Percentiles rank a stretch among this genome's conserved stretches.
phyloP scores from a whole-genome alignment of 2,329 filamentous ascomycete genomes.

The Botrytis elliptica region DNA sequence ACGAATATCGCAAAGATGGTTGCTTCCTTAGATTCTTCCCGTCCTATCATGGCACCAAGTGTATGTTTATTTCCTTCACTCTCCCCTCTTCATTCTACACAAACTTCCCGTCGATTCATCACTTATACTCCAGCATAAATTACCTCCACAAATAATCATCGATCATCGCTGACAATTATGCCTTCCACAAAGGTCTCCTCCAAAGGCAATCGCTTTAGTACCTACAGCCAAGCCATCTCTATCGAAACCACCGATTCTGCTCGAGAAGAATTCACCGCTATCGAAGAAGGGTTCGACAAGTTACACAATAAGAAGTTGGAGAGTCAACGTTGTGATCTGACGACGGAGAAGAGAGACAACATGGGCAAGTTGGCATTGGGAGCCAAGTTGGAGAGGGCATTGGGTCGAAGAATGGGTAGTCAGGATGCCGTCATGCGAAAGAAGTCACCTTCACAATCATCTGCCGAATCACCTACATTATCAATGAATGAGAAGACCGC shows the following conservation, averaged over 20 bases:
- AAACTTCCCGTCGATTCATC: slow-evolving; percentile 11
- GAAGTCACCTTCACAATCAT: slow-evolving; percentile 15
- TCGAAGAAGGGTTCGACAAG: slow-evolving; percentile 63
- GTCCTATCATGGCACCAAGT: slow-evolving; percentile 55
- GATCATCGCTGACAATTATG: slow-evolving; percentile 35
- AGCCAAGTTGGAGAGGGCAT: slow-evolving; percentile 70
- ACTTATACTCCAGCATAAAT: background rate
- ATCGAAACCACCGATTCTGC: slow-evolving; percentile 38
- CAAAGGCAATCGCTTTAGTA: slow-evolving; percentile 49
- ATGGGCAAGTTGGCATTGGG: slow-evolving; percentile 69
- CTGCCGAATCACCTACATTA: slow-evolving; percentile 3
- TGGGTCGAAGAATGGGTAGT: slow-evolving; percentile 65
- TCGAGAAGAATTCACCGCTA: slow-evolving; percentile 54
- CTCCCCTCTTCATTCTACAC: slow-evolving; percentile 18
- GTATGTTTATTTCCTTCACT: slow-evolving; percentile 42
- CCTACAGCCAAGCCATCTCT: slow-evolving; percentile 48
- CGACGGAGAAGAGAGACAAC: slow-evolving; percentile 64
- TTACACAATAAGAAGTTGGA: slow-evolving; percentile 68
- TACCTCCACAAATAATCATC: background rate
- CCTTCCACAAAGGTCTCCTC: slow-evolving; percentile 49
- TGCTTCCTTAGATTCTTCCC: slow-evolving; percentile 51
- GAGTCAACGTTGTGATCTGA: slow-evolving; percentile 66
- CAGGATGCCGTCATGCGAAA: slow-evolving; percentile 67
- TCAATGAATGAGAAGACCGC: slow-evolving; percentile 5
- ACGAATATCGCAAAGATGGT: slow-evolving; percentile 38